A percentile compares a stretch with the other conserved stretches of the same genome.
Conservation (phyloP, 495 filamentous ascomycete species). For the Penicillium daleae region DNA sequence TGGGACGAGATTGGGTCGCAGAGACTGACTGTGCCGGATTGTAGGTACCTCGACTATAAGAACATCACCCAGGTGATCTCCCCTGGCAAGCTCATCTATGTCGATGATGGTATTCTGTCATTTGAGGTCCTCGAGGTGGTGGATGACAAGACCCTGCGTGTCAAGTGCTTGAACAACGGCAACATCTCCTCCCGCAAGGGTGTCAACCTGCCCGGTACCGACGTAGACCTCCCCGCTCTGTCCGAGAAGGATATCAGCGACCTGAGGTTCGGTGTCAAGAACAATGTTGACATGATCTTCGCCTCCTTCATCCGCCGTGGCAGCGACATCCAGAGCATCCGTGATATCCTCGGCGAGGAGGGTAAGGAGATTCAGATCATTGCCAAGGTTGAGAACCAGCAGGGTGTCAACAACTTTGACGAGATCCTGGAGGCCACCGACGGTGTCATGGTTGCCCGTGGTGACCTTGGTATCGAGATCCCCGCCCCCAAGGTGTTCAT, state of each 20-base stretch:
- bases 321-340: constrained; percentile 88
- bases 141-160: constrained; percentile 84
- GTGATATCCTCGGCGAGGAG: constrained; percentile 86
- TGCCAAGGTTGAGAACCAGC: constrained; percentile 99
- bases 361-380: constrained; percentile 98
- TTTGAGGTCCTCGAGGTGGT: constrained; percentile 89
- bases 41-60: constrained; percentile 97
- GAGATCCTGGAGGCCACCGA: constrained; percentile 96
- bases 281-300: constrained; percentile 98
- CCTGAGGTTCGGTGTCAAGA: constrained; percentile 93
- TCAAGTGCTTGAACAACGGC: constrained; percentile 90
- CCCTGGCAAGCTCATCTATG: constrained; percentile 93
- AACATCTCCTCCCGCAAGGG: constrained; percentile 98
- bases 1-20: not conserved
- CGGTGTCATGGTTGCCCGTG: constrained; percentile 99
- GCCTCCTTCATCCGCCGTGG: constrained; percentile 96
- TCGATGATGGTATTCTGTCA: constrained; percentile 95
- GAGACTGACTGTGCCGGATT: constrained; percentile 21
- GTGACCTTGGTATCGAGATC: constrained; percentile 98
- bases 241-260: constrained; percentile 98
- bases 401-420: constrained; percentile 98
- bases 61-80: constrained; percentile 99
- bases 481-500: constrained; percentile 97
- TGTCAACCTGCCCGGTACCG: constrained; percentile 97
- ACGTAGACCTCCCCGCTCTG: constrained; percentile 95